These are phyloP conservation scores for Candida montana DNA, from an alignment of 805 yeast genomes.

Conservation along the genomic window DNA sequence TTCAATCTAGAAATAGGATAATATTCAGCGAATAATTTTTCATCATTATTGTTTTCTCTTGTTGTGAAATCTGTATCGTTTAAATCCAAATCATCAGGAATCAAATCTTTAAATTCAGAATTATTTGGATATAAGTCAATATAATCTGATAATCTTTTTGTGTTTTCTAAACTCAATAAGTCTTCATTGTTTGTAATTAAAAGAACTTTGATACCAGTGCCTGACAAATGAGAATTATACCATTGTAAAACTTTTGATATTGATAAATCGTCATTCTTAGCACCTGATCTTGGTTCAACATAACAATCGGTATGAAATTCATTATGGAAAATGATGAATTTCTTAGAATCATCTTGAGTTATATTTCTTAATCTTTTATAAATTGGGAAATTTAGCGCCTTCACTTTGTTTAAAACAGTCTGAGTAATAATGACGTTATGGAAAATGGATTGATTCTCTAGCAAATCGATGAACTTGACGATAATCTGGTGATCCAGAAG, in stretches of 20 bases:
- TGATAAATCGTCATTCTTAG: conserved; percentile 68
- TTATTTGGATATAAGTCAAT: conserved; percentile 64
- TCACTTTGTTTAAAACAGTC: conserved; percentile 89
- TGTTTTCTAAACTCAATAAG: conserved; percentile 41
- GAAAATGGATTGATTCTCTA: conserved; percentile 73
- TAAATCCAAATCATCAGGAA: conserved; percentile 45
- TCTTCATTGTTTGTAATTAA: conserved; percentile 67
- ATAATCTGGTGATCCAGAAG: conserved; percentile 86
- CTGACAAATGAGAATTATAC: conserved; percentile 61
- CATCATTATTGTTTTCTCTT: conserved; percentile 20
- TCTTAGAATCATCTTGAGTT: conserved; percentile 59
- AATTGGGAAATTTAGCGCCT: conserved; percentile 80
- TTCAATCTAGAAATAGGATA: conserved; percentile 74
- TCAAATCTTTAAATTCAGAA: conserved; percentile 69
- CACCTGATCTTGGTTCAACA: conserved; percentile 50
- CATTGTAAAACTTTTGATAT: conserved; percentile 71
- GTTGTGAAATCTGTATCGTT: conserved; percentile 25
- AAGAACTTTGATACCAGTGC: conserved; percentile 38
- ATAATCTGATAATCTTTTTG: conserved; percentile 51
- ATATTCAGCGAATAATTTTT: conserved; percentile 60
- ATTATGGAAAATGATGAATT: conserved; percentile 89
- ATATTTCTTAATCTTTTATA: conserved; percentile 78
- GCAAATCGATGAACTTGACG: conserved; percentile 80
- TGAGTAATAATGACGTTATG: conserved; percentile 94
- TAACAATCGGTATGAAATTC: conserved; percentile 61